Evolutionary conservation across 179 eudicot genomes (phyloP), one percentile per base, ranked within the genome.

Genomic region (Silene coronaria): DNA sequence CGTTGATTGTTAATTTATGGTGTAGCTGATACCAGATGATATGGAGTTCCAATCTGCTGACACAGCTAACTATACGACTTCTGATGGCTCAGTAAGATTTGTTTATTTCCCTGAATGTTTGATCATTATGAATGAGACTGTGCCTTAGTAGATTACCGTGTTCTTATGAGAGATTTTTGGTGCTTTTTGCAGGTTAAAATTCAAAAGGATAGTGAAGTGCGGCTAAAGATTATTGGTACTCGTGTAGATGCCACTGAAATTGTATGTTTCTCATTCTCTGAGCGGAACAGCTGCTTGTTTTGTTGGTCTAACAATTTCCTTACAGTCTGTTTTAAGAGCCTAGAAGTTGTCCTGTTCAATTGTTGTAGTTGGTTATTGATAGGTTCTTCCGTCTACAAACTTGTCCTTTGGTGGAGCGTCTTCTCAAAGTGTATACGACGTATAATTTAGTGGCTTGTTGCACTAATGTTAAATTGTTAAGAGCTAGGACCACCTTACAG

Each of bases 191-290:
- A 94, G 98, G 94, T 90, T 32, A 95, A 92, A 77, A 95, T 95
- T 80, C 95, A 95, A 53, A 95, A 95, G 83, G 99, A 95, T 2
- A 95, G 87, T 77, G 99, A 95, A 85, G 97, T 95, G 69, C 85
- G 99, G 77, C 68, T 95, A 68, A 95, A 95, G 87, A 92, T 95
- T 53, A 92, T 95, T 55, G 99, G 99, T 70, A 92, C 99, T 76
- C 87, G 99, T 71, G 96, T 95, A 2, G 99, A 95, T 86, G 99
- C 99, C 53, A 95, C 99, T 14, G 99, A 95, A 84, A 95, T 95
- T 76, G 98, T 94, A 89, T 48, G 89, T 3, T 62, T 75, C 61
- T 19, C 63, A 64, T 65, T 42, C 67, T 17, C 21, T 21, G 59
- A 4, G 14, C 51, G 7, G 6, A 13, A 9, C 10, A 22, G 6